Evolutionary conservation across 768 basidiomycete genomes (phyloP).

Genomic region (Tulasnella sp.): DNA sequence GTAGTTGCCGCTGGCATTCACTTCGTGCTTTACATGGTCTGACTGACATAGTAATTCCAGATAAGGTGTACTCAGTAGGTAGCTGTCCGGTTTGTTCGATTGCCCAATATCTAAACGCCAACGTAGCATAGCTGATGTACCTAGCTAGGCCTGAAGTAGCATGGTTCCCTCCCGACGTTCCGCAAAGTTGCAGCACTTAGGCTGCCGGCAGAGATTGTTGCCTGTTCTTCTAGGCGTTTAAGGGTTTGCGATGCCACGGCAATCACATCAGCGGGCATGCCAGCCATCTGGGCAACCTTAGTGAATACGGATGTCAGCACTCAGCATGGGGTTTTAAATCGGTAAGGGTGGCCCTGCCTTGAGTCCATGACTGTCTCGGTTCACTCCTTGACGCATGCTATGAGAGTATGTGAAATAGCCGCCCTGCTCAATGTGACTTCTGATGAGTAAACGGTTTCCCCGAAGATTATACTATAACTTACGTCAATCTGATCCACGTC

Average conservation of each 20-base stretch:
- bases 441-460: background rate
- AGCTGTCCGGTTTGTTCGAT: no score
- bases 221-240: slow-evolving; percentile 26
- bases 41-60: no score
- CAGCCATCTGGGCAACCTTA: slow-evolving; percentile 58
- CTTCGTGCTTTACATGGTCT: no score
- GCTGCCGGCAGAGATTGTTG: slow-evolving; percentile 8
- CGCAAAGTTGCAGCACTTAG: no score
- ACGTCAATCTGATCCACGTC: slow-evolving; percentile 72
- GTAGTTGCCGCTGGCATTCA: no score
- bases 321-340: background rate
- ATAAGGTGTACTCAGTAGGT: no score
- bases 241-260: slow-evolving; percentile 50
- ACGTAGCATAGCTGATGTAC: no score
- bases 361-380: slow-evolving; percentile 81
- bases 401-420: slow-evolving; percentile 78
- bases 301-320: background rate
- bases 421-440: slow-evolving; percentile 36
- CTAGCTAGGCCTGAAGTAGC: no score
- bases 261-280: slow-evolving; percentile 59
- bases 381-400: slow-evolving; percentile 69
- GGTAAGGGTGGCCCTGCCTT: slow-evolving; percentile 39
- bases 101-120: no score
- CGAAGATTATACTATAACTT: slow-evolving; percentile 24
- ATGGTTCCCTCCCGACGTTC: no score